Conservation (phyloP, 176 grass and related monocot species). For the Oryza rufipogon region DNA sequence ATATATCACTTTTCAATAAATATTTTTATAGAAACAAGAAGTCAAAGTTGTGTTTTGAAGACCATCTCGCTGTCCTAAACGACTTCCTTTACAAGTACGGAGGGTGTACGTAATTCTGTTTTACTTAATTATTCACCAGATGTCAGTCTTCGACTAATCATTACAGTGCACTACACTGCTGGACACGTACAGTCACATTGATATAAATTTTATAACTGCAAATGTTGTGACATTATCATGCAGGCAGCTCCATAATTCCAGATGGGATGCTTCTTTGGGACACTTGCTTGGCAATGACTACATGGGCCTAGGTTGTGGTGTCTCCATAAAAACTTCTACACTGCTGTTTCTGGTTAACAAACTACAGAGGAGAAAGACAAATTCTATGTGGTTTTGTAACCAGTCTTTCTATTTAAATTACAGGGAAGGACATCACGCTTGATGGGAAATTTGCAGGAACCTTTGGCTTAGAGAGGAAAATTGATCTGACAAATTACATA, state of each 20-base stretch:
- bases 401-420: slow-evolving; percentile 56
- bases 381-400: slow-evolving; percentile 33
- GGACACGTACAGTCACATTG: not conserved
- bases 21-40: no score
- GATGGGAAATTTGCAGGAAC: slow-evolving; percentile 71
- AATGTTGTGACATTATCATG: slow-evolving; percentile 21
- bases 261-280: slow-evolving; percentile 90
- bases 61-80: no score
- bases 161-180: not conserved
- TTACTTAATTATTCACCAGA: not conserved
- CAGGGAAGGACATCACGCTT: slow-evolving; percentile 66
- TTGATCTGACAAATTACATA: slow-evolving; percentile 97
- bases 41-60: no score
- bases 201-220: not conserved
- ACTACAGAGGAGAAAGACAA: slow-evolving; percentile 22
- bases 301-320: slow-evolving; percentile 64
- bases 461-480: slow-evolving; percentile 80
- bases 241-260: slow-evolving; percentile 84
- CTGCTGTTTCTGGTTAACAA: slow-evolving; percentile 8
- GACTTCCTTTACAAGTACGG: no score
- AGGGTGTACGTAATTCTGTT: not conserved
- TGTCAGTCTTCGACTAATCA: not conserved
- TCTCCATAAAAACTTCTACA: slow-evolving; percentile 39
- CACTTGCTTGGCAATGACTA: slow-evolving; percentile 81
- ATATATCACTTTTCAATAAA: no score